These are phyloP conservation scores for Catunica adiposa DNA, from an alignment of 2,329 filamentous ascomycete species.

Conservation along the genomic window DNA sequence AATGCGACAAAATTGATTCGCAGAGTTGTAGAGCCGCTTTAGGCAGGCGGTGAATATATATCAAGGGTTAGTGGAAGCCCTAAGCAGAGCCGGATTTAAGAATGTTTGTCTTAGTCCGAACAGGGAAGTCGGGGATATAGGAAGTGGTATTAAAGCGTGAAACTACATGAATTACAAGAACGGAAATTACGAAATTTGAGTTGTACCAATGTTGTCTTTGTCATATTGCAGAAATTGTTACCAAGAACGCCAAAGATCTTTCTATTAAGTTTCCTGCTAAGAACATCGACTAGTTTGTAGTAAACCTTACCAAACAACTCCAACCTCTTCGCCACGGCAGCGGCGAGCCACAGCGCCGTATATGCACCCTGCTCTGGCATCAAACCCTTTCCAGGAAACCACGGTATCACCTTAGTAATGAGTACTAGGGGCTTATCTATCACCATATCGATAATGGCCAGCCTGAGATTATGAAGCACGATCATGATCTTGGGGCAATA, in stretches of 20 bases:
- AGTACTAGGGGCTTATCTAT: neutral
- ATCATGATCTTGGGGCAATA: neutral
- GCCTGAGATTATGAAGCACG: neutral
- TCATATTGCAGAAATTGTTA: neutral
- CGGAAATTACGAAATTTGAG: neutral
- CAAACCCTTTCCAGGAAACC: neutral
- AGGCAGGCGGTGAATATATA: constrained; percentile 9
- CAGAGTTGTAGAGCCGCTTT: neutral
- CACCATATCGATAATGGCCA: neutral
- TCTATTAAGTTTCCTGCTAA: neutral
- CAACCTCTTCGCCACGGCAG: neutral
- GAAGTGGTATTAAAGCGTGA: neutral
- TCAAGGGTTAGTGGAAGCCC: neutral
- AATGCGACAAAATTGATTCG: constrained; percentile 12
- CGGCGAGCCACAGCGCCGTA: neutral
- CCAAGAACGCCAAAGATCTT: neutral
- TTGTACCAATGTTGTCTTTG: neutral
- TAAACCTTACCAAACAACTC: neutral
- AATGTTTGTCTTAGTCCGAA: neutral
- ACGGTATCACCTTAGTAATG: neutral
- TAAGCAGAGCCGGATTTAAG: neutral
- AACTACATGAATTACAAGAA: neutral
- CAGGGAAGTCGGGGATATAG: neutral
- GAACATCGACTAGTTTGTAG: neutral
- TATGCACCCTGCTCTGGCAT: neutral